A percentile compares a stretch with the other conserved stretches of the same genome.
phyloP scores from a whole-genome alignment of 1,284 basidiomycete genomes.

The Tilletia indica region DNA sequence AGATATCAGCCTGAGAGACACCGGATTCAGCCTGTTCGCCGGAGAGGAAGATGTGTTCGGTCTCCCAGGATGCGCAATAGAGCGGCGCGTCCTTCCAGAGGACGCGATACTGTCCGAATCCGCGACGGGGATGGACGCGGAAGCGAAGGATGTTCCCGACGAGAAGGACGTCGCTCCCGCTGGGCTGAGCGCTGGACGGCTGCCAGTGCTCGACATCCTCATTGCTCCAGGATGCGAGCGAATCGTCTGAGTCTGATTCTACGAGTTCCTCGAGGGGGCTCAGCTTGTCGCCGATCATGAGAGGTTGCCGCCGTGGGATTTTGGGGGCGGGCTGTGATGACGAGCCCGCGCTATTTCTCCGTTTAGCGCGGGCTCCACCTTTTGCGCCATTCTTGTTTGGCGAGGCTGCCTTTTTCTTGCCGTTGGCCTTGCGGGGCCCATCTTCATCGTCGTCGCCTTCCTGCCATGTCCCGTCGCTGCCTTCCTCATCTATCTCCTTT shows the following conservation, averaged over 20 bases:
- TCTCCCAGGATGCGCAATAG: constrained; percentile 4
- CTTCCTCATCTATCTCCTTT: background rate
- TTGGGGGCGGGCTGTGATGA: background rate
- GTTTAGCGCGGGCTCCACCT: background rate
- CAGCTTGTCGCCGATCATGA: background rate
- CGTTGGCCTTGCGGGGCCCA: background rate
- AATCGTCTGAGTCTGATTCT: background rate
- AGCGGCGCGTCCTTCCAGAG: background rate
- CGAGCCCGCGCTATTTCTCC: background rate
- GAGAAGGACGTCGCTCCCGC: background rate
- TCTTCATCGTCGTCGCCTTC: background rate
- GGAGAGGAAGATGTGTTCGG: background rate
- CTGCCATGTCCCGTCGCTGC: background rate
- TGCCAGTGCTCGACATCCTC: background rate
- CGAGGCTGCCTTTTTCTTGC: background rate
- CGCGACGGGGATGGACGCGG: background rate
- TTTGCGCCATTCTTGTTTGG: background rate
- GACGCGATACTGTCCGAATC: background rate
- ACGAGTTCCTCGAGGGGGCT: background rate
- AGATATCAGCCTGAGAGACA: background rate
- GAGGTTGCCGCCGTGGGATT: background rate
- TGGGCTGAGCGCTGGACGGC: background rate
- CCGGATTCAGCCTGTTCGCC: background rate
- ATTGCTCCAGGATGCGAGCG: background rate
- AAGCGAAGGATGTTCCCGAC: background rate